phyloP scores from a whole-genome alignment of 164 flowering plant genomes.

The Malania oleifera region DNA sequence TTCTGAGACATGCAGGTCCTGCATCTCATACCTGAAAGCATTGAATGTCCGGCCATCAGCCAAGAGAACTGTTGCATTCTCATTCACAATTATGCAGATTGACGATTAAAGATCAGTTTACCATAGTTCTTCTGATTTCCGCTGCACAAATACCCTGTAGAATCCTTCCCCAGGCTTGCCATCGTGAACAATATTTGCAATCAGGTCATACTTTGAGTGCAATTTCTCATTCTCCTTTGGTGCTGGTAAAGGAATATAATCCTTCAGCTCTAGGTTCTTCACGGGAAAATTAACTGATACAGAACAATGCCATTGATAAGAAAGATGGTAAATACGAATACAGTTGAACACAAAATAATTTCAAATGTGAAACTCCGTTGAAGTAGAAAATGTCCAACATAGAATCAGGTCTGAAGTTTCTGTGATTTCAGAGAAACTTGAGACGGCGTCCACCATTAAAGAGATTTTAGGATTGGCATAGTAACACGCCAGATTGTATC shows the following conservation, averaged over 20 bases:
- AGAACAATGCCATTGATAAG: constrained; percentile 5
- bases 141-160: constrained; percentile 92
- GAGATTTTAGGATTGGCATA: too few relatives aligned
- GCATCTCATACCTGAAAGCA: constrained; percentile 91
- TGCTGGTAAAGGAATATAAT: constrained; percentile 83
- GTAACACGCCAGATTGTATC: too few relatives aligned
- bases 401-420: too few relatives aligned
- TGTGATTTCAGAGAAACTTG: too few relatives aligned
- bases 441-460: too few relatives aligned
- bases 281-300: constrained; percentile 90
- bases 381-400: neutral
- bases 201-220: constrained; percentile 83
- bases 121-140: constrained; percentile 98
- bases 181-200: constrained; percentile 96
- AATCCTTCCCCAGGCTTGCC: constrained; percentile 94
- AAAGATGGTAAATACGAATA: neutral
- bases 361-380: neutral
- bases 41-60: neutral
- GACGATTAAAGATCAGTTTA: constrained; percentile 20
- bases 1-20: constrained; percentile 94
- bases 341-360: neutral
- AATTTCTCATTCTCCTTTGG: constrained; percentile 56
- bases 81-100: neutral
- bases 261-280: constrained; percentile 92
- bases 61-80: neutral